phyloP scores from a whole-genome alignment of 345 rosid genomes.

The Salix exigua region DNA sequence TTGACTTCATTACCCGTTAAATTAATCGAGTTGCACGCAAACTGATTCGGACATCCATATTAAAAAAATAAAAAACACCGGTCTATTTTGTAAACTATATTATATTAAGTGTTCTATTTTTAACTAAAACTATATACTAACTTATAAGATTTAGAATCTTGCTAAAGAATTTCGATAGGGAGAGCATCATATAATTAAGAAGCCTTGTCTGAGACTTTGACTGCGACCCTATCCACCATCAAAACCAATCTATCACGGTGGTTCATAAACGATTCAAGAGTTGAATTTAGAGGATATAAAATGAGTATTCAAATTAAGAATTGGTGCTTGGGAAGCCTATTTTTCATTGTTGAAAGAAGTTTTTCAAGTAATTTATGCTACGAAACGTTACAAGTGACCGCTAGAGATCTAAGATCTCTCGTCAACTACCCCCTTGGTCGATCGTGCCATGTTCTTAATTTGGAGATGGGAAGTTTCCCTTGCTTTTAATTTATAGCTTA shows the following conservation, averaged over 20 bases:
- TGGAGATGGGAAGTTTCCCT: neutral
- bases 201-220: neutral
- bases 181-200: neutral
- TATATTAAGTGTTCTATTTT: neutral
- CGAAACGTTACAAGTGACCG: too few species aligned
- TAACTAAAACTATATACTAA: too few species aligned
- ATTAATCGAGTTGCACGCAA: accelerated
- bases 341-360: neutral
- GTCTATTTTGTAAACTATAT: neutral
- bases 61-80: neutral
- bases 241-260: neutral
- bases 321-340: neutral
- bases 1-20: too few species aligned
- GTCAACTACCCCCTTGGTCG: neutral
- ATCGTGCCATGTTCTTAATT: neutral
- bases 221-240: neutral
- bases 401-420: too few species aligned
- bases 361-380: too few species aligned
- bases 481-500: neutral
- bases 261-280: neutral
- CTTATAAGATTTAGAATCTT: neutral
- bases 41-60: accelerated
- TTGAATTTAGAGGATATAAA: too few species aligned
- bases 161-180: neutral
- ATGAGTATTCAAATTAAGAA: too few species aligned